Evolutionary conservation across 2,329 filamentous ascomycete species (phyloP), one percentile per base, ranked within the genome.

Genomic region (Phaeomoniella chlamydospora): DNA sequence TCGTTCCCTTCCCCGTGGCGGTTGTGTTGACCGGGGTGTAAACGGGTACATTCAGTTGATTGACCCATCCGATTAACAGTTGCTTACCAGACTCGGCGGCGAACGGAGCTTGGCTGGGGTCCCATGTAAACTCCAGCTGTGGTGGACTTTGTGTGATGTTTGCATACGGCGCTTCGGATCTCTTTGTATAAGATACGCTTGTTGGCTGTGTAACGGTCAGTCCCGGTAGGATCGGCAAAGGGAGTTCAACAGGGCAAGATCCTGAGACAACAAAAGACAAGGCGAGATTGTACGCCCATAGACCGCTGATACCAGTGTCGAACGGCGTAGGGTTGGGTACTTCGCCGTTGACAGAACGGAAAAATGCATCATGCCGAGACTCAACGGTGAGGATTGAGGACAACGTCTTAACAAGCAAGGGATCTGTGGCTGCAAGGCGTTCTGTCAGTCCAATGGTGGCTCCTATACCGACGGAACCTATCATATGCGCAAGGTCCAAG

Each of bases 231-330:
- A 19, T n/a, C 29, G 33, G 16, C 16, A 43, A 31, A 15, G 43
- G 41, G 12, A 45, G 31, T n/a, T 41, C 31, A 16, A 38, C 40
- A 6, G 45, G 42, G 41, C 51, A 54, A 10, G 45, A 45, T 14
- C 37, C 39, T 11, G 31, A 18, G 12, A 49, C 43, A 31, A 47
- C 44, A 34, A 51, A 53, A 31, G 45, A 45, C 22, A 49, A 42
- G 12, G 50, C 51, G 19, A 53, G 37, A 29, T 50, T 53, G 45
- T 49, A 53, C 2, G 49, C 50, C 42, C 45, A 52, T 14, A 44
- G 37, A 4, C 42, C 46, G 31, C 45, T 48, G 12, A 53, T 40
- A 6, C 40, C 38, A 3, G 49, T 52, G 30, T 52, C 51, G 40
- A 50, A 50, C 14, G 47, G 35, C 14, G 43, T 47, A 2, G 51